Evolutionary conservation across 169 alveolate genomes (phyloP), one percentile per base, ranked within the genome.

Genomic region (Eimeria tenella): DNA sequence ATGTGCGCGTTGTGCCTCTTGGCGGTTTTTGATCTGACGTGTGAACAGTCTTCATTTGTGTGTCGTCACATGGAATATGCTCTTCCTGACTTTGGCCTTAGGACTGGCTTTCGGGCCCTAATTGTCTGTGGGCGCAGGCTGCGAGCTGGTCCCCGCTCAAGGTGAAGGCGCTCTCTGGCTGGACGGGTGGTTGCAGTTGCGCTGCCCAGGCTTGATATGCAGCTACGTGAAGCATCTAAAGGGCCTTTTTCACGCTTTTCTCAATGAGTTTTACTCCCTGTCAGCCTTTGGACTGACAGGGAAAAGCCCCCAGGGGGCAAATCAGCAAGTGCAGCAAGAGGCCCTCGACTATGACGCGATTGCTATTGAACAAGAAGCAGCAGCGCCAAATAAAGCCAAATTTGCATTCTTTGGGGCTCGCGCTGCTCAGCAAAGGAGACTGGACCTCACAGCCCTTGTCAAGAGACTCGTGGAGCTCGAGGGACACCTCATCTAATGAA

Each of bases 381-480:
- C 53, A 8, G 17, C 58, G 55, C 56, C 86, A 56, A 42, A 17
- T 15, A 49, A 49, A 55, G 25, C 5, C n/a, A 83, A 23, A 31
- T 58, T 23, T 11, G 90, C 31, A 19, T 83, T 83, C 60, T 83
- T 83, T 25, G 77, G 77, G 9, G 25, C 62, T 10, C 55, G 60
- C 1, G 73, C 5, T 42, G 93, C 73, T 5, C 52, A 42, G 11
- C 50, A 31, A 60, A 79, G 79, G 68, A n/a, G 93, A 4, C 6
- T 15, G 4, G 70, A 70, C 49, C 86, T 87, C 13, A 52, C 74
- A 4, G 49, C 60, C 17, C 73, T 87, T 13, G 86, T 87, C 52
- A 87, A 87, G 71, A 87, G 74, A 58, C 93, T 87, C 50, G 93
- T 87, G 9, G 93, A 87, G 86, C 81, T 87, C 75, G 93, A 87